These are phyloP conservation scores for Ustilago trichophora DNA, from an alignment of 1,284 basidiomycete genomes.

Conservation along the genomic window DNA sequence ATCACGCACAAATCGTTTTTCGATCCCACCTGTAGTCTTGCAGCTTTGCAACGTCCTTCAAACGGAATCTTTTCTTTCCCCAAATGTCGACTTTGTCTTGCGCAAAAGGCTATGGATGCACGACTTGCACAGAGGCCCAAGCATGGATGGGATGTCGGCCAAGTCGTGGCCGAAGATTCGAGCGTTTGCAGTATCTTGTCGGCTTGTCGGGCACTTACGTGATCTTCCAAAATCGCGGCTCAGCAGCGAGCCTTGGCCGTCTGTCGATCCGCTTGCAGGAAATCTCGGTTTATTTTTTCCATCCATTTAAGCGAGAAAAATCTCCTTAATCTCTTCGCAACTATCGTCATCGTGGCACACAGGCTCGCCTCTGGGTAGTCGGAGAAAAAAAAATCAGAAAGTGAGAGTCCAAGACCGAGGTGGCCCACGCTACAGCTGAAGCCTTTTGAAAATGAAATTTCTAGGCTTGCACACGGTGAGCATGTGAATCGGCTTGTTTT, in stretches of 20 bases:
- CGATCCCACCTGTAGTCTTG: no score
- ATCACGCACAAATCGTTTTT: no score
- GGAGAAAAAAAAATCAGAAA: conserved; percentile 19
- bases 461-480: not conserved
- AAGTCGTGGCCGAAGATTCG: no score
- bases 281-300: conserved; percentile 1
- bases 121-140: no score
- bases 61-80: no score
- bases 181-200: no score
- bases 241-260: not conserved
- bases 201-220: conserved; percentile 16
- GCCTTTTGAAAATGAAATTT: no score
- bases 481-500: conserved; percentile 25
- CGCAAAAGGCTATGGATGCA: no score
- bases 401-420: not conserved
- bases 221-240: conserved; percentile 7
- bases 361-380: not conserved
- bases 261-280: conserved; percentile 31
- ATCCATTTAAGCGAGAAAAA: conserved; percentile 15
- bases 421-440: not conserved
- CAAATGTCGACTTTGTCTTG: no score
- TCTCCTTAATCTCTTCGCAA: conserved; percentile 5
- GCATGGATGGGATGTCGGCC: no score
- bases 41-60: no score
- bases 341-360: conserved; percentile 19